Evolutionary conservation across 345 rosid genomes (phyloP), one percentile per base, ranked within the genome.

Genomic region (Eucalyptus globulus): DNA sequence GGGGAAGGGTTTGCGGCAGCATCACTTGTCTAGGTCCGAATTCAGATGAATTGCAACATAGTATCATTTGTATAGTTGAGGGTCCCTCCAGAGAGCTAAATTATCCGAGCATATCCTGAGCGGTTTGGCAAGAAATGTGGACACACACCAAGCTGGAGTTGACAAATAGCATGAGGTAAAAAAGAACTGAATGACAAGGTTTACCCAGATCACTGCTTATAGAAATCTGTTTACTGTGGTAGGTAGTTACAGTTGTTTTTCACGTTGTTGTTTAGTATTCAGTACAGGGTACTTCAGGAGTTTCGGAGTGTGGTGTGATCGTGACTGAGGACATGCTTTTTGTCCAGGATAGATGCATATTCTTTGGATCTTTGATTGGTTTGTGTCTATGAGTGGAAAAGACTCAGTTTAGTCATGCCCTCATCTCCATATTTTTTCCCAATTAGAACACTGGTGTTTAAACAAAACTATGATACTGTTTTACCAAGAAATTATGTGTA

Each of bases 1-100:
- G 47, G 98, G 97, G 58, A 98, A 96, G 92, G 99, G 99, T 91
- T 88, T 98, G 92, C 95, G 99, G 27, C 99, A 95, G 87, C 98
- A 96, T 92, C 95, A 51, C 92, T 95, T 50, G 89, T 97, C 76
- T 97, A 95, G 93, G 13, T 34, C n/a, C 26, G 86, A 86, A 31
- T 31, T 45, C 49, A 90, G 90, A 72, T 60, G 87, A 62, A 13
- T 62, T 29, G 69, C 85, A 47, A 91, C 47, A 49, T 21, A 45
- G 90, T 87, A 27, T 27, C 69, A 6, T 12, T 62, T 62, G 69
- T 62, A 62, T 6, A 62, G n/a, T 12, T 62, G 31, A 27, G 69
- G 2, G 31, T 62, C 14, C 31, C 69, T 12, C 69, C 16, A 62
- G 34, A 62, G 14, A 62, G 69, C 31, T 62, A 62, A 12, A 29